Conservation (phyloP, 768 basidiomycete species). For the Rhizopogon roseolus region DNA sequence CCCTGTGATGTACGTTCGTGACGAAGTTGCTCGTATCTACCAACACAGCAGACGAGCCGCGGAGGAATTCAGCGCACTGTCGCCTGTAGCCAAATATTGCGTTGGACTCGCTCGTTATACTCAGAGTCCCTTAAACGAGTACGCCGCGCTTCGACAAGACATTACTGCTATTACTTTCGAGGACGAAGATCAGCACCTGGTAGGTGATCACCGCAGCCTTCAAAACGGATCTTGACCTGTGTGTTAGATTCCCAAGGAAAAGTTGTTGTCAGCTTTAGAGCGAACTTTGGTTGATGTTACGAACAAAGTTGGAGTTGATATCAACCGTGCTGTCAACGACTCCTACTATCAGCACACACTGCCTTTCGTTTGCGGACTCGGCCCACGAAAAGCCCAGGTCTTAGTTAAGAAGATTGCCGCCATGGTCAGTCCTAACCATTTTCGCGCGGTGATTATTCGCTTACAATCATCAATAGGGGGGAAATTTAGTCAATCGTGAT, state of each 20-base stretch:
- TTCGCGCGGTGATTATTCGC: not conserved
- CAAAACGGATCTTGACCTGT: slow-evolving; percentile 4
- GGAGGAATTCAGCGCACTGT: slow-evolving; percentile 77
- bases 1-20: slow-evolving; percentile 78
- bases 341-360: slow-evolving; percentile 84
- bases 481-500: slow-evolving; percentile 79
- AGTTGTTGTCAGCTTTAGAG: slow-evolving; percentile 76
- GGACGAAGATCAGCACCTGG: slow-evolving; percentile 83
- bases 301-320: slow-evolving; percentile 92
- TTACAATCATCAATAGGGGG: slow-evolving; percentile 51
- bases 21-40: slow-evolving; percentile 92
- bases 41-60: slow-evolving; percentile 84
- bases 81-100: slow-evolving; percentile 83
- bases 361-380: slow-evolving; percentile 89
- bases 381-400: slow-evolving; percentile 88
- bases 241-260: slow-evolving; percentile 79
- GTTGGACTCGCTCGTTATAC: slow-evolving; percentile 89
- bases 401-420: slow-evolving; percentile 77
- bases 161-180: slow-evolving; percentile 81
- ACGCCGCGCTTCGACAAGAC: slow-evolving; percentile 83
- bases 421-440: slow-evolving; percentile 44
- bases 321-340: slow-evolving; percentile 89
- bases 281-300: slow-evolving; percentile 85
- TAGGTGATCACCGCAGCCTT: slow-evolving; percentile 28
- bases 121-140: slow-evolving; percentile 94